Conservation (phyloP, 148 eudicot genomes). For the Silene latifolia region DNA sequence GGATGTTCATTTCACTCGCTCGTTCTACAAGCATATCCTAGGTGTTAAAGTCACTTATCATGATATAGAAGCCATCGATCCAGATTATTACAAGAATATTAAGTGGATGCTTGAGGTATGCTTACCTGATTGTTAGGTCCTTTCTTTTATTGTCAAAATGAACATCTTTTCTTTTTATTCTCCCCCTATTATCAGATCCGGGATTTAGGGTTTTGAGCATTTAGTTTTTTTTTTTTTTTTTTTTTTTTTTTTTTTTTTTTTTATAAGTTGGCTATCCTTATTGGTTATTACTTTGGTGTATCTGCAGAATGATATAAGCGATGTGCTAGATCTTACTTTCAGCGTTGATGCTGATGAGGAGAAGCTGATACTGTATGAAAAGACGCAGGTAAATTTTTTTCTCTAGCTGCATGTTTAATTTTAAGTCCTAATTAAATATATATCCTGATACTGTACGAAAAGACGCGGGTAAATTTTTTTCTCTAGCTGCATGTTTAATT, state of each 20-base stretch:
- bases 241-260: too few species aligned
- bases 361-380: conserved; percentile 81
- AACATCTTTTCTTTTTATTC: background rate
- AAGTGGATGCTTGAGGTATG: conserved; percentile 99
- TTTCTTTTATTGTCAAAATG: background rate
- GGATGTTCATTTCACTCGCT: conserved; percentile 97
- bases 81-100: conserved; percentile 90
- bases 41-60: conserved; percentile 97
- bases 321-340: conserved; percentile 85
- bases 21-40: conserved; percentile 96
- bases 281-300: conserved; percentile 7
- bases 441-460: conserved; percentile 80
- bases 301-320: conserved; percentile 89
- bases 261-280: background rate
- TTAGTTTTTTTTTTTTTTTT: too few species aligned
- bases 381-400: conserved; percentile 49
- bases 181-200: background rate
- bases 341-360: conserved; percentile 99
- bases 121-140: background rate
- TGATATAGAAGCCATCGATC: conserved; percentile 98
- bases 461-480: conserved; percentile 48
- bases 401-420: background rate
- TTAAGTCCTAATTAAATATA: too few species aligned
- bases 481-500: background rate
- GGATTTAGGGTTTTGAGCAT: background rate